Base-by-base conservation (phyloP, 2,329 filamentous ascomycete genomes). In the Epichloe sylvatica region DNA sequence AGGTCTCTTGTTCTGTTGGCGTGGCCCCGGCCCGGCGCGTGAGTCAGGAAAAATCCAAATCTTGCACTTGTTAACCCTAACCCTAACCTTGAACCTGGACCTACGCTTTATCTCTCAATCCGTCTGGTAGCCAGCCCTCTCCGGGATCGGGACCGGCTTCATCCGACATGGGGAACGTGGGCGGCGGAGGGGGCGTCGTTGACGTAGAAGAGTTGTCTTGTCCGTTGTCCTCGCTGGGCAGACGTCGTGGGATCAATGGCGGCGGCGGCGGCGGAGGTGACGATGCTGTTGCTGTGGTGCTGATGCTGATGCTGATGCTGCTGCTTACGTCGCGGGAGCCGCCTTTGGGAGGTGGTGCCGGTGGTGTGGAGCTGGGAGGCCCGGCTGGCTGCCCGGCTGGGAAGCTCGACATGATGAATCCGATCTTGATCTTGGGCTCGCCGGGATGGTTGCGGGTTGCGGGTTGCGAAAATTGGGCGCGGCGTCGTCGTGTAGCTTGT, bases 71-170 rank as follows among this genome's bases (percentile, higher is more conserved):
- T 19, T 19, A 19, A 19, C 17, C 17, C 17, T 19, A 19, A 19
- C 17, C 17, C 17, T 19, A n/a, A n/a, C n/a, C n/a, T n/a, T 17
- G 17, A 2, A 19, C 17, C 17, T 19, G 17, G 17, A 19, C 17
- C 4, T 5, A 94, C 88, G 86, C 82, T 70, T 92, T 94, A 60
- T 92, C 85, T 60, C 85, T 78, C 2, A 96, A 69, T 12, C 80
- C 70, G 52, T 78, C 76, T 1, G 89, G 89, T 3, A 95, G 73
- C 89, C 89, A 95, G 54, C 81, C 77, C 47, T 85, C 80, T 19
- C 81, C 79, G 0, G 78, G 78, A 56, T 83, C 80, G 3, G 72
- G 68, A 39, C 73, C 67, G 2, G 64, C 60, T 15, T 68, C 60
- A n/a, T 68, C 64, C 6, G 46, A 19, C 25, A 36, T 36, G 5